Percentiles rank a stretch among this genome's conserved stretches.
These are phyloP conservation scores for Neospora caninum DNA, from an alignment of 169 alveolate genomes.

Conservation along the genomic window DNA sequence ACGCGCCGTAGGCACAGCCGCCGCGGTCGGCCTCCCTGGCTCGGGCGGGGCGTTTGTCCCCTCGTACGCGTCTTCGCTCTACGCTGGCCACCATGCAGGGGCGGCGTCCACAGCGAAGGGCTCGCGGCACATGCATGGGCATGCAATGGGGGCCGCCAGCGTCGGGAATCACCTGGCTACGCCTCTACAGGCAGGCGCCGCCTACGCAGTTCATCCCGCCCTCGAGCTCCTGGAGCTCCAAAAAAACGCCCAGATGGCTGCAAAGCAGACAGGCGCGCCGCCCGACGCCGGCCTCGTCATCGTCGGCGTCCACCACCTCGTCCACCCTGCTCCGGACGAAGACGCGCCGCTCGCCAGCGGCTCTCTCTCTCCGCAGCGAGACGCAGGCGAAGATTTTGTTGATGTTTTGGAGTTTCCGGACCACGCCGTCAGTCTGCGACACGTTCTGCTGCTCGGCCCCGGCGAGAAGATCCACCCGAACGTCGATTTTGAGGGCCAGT, in stretches of 20 bases:
- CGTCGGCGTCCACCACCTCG: not conserved
- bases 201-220: not conserved
- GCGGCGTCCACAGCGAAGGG: not conserved
- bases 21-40: no score
- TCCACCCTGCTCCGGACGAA: not conserved
- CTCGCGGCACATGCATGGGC: not conserved
- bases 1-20: not conserved
- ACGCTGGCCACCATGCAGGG: not conserved
- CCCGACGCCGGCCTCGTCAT: not conserved
- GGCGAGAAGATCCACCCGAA: slow-evolving; percentile 15
- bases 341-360: not conserved
- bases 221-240: not conserved
- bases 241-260: not conserved
- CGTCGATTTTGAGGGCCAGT: slow-evolving; percentile 1
- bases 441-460: not conserved
- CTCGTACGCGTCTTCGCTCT: not conserved
- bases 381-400: not conserved
- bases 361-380: not conserved
- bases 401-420: not conserved
- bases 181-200: not conserved
- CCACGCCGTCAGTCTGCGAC: not conserved
- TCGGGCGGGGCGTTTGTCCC: slow-evolving; percentile 2
- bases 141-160: not conserved
- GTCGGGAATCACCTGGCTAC: not conserved
- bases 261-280: not conserved